Evolutionary conservation across 2,329 filamentous ascomycete genomes (phyloP).

Genomic region (Colletotrichum plurivorum): DNA sequence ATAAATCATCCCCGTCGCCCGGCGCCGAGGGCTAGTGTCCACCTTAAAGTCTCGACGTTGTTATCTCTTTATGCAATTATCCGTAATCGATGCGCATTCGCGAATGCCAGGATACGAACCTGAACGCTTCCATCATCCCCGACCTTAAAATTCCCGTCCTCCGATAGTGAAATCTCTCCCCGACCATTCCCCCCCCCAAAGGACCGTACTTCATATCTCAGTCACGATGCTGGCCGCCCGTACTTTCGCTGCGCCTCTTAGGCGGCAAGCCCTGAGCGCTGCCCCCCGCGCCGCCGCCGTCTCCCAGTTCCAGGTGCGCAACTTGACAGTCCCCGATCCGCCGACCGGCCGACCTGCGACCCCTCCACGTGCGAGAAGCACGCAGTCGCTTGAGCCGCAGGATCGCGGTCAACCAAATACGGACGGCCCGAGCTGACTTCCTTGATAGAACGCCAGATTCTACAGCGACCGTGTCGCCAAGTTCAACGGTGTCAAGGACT

Average conservation of each 20-base stretch:
- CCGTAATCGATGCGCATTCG: background rate
- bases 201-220: conserved; percentile 39
- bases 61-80: background rate
- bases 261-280: conserved; percentile 83
- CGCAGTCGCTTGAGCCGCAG: conserved; percentile 21
- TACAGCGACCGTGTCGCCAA: conserved; percentile 88
- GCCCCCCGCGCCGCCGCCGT: conserved; percentile 69
- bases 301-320: conserved; percentile 70
- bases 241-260: conserved; percentile 81
- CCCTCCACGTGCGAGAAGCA: conserved; percentile 11
- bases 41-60: background rate
- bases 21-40: background rate
- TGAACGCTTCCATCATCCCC: conserved; percentile 11
- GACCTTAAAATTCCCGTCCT: conserved; percentile 33
- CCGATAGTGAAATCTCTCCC: conserved; percentile 33
- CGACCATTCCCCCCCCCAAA: conserved; percentile 41
- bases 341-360: conserved; percentile 45
- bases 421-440: conserved; percentile 26
- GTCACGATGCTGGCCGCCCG: conserved; percentile 86
- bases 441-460: conserved; percentile 66
- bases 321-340: conserved; percentile 39
- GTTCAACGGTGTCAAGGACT: conserved; percentile 91
- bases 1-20: background rate
- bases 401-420: conserved; percentile 20
- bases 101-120: background rate